phyloP scores from a whole-genome alignment of 441 rosid genomes.

The Gossypium schwendimanii region DNA sequence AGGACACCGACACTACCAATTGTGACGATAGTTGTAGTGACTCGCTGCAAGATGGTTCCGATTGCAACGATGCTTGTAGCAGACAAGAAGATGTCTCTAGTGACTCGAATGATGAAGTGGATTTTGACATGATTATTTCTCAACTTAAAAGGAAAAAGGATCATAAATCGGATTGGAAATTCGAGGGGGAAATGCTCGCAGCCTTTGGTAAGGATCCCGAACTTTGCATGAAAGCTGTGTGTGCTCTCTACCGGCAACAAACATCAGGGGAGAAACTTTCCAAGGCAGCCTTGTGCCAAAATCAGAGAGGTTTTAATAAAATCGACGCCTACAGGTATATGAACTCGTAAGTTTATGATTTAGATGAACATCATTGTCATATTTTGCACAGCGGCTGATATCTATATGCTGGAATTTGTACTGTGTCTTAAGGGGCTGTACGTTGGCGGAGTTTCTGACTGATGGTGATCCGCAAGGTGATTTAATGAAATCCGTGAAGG shows the following conservation, averaged over 20 bases:
- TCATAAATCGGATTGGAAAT: conserved; percentile 39
- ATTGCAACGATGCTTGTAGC: conserved; percentile 10
- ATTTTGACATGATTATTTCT: conserved; percentile 33
- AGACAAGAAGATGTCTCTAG: conserved; percentile 11
- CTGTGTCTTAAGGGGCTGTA: conserved; percentile 32
- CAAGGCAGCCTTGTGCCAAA: conserved; percentile 34
- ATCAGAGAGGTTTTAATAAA: conserved; percentile 53
- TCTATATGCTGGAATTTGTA: background rate
- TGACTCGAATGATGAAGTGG: conserved; percentile 28
- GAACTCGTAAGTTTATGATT: background rate
- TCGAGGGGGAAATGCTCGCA: conserved; percentile 62
- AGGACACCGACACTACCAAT: conserved; percentile 23
- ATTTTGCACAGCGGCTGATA: background rate
- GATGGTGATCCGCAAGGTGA: conserved; percentile 47
- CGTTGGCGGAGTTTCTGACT: conserved; percentile 41
- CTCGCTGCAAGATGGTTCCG: conserved; percentile 5
- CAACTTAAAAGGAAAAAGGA: conserved; percentile 44
- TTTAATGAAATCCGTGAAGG: conserved; percentile 47
- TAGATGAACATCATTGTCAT: background rate
- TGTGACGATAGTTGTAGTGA: conserved; percentile 6
- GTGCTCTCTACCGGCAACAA: conserved; percentile 65
- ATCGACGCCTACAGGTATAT: conserved; percentile 50
- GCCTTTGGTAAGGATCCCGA: conserved; percentile 58
- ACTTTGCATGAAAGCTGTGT: conserved; percentile 82
- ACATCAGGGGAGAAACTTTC: conserved; percentile 43